phyloP scores from a whole-genome alignment of 2,329 filamentous ascomycete genomes.

The Claviceps paspali region DNA sequence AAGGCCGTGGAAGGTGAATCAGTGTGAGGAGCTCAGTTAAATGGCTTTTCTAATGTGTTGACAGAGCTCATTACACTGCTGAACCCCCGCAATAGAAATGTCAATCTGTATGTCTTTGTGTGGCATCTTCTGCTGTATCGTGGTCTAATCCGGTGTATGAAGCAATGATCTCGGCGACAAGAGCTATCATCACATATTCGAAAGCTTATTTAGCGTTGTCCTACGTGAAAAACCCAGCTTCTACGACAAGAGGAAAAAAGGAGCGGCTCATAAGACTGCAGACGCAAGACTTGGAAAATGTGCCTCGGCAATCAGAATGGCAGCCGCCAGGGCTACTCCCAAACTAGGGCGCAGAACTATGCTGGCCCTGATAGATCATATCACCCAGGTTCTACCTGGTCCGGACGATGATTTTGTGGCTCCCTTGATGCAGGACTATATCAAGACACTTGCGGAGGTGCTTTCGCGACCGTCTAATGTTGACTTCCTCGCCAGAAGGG shows the following conservation, averaged over 20 bases:
- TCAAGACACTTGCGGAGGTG: conserved; percentile 56
- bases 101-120: conserved; percentile 22
- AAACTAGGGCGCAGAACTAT: conserved; percentile 63
- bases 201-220: conserved; percentile 59
- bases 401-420: conserved; percentile 47
- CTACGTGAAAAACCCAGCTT: conserved; percentile 52
- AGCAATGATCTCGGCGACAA: conserved; percentile 48
- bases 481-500: conserved; percentile 53
- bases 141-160: neutral
- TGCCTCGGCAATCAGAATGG: conserved; percentile 55
- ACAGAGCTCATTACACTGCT: conserved; percentile 24
- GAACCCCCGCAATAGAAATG: conserved; percentile 19
- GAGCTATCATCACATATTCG: conserved; percentile 67
- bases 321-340: conserved; percentile 52
- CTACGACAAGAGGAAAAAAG: conserved; percentile 36
- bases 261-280: conserved; percentile 29
- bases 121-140: neutral
- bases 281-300: conserved; percentile 48
- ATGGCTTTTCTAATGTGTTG: neutral
- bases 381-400: conserved; percentile 56
- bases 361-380: conserved; percentile 65
- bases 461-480: conserved; percentile 61
- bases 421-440: conserved; percentile 60
- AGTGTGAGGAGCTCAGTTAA: neutral
- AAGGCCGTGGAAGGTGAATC: conserved; percentile 25